Conservation (phyloP, 257 asterid genomes). For the Misopates orontium region DNA sequence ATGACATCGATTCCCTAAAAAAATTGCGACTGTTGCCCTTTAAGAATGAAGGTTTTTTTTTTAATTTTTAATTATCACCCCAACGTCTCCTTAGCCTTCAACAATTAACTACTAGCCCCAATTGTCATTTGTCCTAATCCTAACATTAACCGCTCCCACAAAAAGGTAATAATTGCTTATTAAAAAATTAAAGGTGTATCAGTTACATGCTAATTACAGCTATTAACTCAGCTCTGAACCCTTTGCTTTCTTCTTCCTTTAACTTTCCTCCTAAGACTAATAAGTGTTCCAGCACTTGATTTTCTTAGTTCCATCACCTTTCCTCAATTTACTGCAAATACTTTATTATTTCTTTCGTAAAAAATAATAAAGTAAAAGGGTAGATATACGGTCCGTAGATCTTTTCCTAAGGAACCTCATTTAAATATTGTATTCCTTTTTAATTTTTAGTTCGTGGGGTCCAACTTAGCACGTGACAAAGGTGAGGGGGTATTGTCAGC, state of each 20-base stretch:
- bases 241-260: constrained; percentile 15
- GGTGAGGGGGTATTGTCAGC: constrained; percentile 69
- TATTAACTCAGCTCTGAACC: background rate
- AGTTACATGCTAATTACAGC: background rate
- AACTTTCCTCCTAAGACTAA: constrained; percentile 10
- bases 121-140: background rate
- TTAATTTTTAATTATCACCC: too few species aligned
- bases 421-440: constrained; percentile 3
- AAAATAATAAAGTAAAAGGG: background rate
- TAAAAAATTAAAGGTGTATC: background rate
- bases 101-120: background rate
- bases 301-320: constrained; percentile 21
- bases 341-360: constrained; percentile 6
- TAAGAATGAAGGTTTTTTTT: too few species aligned
- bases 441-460: constrained; percentile 51
- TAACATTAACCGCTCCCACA: background rate
- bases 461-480: constrained; percentile 85
- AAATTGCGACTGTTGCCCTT: too few species aligned
- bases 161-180: background rate
- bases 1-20: background rate
- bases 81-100: background rate
- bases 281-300: constrained; percentile 22
- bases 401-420: constrained; percentile 18
- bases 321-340: background rate
- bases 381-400: background rate